phyloP scores from a whole-genome alignment of 805 yeast species.

The Starmera caribaea region DNA sequence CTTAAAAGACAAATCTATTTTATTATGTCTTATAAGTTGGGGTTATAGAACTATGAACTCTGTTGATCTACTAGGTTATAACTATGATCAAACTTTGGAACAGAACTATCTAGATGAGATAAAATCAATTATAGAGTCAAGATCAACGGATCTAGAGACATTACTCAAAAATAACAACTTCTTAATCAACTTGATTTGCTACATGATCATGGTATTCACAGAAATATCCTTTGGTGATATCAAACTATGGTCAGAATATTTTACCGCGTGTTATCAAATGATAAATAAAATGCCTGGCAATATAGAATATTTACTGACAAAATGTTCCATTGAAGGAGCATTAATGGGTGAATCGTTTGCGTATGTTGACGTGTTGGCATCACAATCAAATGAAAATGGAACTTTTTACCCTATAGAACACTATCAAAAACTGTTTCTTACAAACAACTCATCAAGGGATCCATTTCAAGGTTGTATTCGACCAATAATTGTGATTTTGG shows the following conservation, averaged over 20 bases:
- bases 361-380: slow-evolving; percentile 15
- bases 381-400: slow-evolving; percentile 19
- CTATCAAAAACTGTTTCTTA: slow-evolving; percentile 8
- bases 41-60: slow-evolving; percentile 26
- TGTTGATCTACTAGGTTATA: slow-evolving; percentile 5
- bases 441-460: slow-evolving; percentile 6
- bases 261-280: slow-evolving; percentile 9
- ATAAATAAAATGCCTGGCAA: slow-evolving; percentile 14
- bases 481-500: slow-evolving; percentile 14
- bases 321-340: slow-evolving; percentile 9
- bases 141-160: slow-evolving; percentile 16
- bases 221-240: slow-evolving; percentile 17
- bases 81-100: slow-evolving; percentile 7
- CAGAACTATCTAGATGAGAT: neutral
- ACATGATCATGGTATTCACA: slow-evolving; percentile 14
- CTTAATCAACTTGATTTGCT: slow-evolving; percentile 7
- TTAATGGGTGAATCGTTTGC: slow-evolving; percentile 17
- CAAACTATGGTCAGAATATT: slow-evolving; percentile 11
- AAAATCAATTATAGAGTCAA: slow-evolving; percentile 1
- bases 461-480: slow-evolving; percentile 20
- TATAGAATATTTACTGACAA: slow-evolving; percentile 7
- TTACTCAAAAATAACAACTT: slow-evolving; percentile 9
- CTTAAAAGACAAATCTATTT: slow-evolving; percentile 27
- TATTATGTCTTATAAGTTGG: slow-evolving; percentile 43
- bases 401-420: slow-evolving; percentile 15